These are phyloP conservation scores for Schizochytrium sp. DNA, from an alignment of 108 stramenopile genomes.

Conservation along the genomic window DNA sequence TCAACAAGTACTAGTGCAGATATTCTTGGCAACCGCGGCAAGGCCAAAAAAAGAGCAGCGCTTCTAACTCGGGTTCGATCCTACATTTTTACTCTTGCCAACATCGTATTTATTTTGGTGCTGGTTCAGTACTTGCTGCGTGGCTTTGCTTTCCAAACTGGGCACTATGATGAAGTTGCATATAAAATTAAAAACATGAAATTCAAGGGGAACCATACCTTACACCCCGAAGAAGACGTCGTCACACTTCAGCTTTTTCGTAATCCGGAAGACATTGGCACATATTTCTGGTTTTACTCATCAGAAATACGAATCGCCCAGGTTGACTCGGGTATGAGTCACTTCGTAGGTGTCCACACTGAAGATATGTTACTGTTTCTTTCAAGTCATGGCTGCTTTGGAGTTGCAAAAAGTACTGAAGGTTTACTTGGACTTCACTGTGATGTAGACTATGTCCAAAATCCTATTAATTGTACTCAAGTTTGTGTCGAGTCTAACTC, in stretches of 20 bases:
- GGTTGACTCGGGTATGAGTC: constrained; percentile 28
- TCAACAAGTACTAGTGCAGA: not conserved
- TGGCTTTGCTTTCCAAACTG: not conserved
- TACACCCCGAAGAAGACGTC: not conserved
- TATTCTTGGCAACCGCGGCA: not conserved
- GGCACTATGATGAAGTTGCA: not conserved
- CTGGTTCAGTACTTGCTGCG: not conserved
- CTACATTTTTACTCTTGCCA: not conserved
- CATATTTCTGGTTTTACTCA: not conserved
- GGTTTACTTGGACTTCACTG: not conserved
- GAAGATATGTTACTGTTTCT: not conserved
- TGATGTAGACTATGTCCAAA: not conserved
- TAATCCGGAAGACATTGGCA: not conserved
- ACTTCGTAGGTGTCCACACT: not conserved
- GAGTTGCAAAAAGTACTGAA: not conserved
- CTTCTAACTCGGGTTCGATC: not conserved
- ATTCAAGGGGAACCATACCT: not conserved
- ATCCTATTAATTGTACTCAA: not conserved
- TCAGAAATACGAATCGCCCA: not conserved
- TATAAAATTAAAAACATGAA: not conserved
- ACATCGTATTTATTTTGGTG: not conserved
- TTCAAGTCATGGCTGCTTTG: not conserved
- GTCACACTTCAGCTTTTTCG: not conserved
- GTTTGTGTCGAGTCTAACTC: not conserved
- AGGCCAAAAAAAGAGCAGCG: not conserved